These are phyloP conservation scores for Penicillium sp. DNA, from an alignment of 2,329 filamentous ascomycete genomes.

Conservation along the genomic window DNA sequence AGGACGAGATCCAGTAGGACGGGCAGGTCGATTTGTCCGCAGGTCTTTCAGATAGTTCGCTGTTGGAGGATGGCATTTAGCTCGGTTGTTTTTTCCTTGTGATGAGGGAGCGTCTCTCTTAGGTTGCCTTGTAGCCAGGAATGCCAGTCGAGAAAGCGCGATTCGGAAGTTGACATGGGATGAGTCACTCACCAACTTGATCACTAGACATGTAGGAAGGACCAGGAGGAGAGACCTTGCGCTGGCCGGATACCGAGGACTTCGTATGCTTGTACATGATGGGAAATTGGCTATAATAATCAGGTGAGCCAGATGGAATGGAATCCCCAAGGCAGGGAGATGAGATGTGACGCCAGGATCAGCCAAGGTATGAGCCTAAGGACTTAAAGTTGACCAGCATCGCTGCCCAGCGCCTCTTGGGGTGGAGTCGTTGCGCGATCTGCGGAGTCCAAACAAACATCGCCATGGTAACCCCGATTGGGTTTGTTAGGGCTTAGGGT, in stretches of 20 bases:
- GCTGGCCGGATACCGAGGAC: constrained; percentile 39
- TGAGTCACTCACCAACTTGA: constrained; percentile 47
- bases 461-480: constrained; percentile 26
- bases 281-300: constrained; percentile 15
- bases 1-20: constrained; percentile 65
- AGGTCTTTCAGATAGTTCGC: constrained; percentile 65
- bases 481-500: constrained; percentile 24
- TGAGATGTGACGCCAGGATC: constrained; percentile 16
- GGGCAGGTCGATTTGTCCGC: constrained; percentile 59
- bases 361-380: constrained; percentile 6
- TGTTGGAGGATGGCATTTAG: constrained; percentile 36
- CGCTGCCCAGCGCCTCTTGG: background rate
- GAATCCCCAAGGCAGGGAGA: constrained; percentile 4
- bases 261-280: constrained; percentile 47
- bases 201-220: constrained; percentile 52
- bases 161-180: background rate
- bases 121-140: background rate
- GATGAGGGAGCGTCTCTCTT: background rate
- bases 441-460: constrained; percentile 29
- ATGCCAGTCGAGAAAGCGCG: background rate
- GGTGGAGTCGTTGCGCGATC: constrained; percentile 16
- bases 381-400: background rate
- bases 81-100: background rate
- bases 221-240: constrained; percentile 52
- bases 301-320: background rate